A percentile compares a stretch with the other conserved stretches of the same genome.
Conservation (phyloP, 2,329 filamentous ascomycete genomes). For the Mycosphaerelloides madeirae region DNA sequence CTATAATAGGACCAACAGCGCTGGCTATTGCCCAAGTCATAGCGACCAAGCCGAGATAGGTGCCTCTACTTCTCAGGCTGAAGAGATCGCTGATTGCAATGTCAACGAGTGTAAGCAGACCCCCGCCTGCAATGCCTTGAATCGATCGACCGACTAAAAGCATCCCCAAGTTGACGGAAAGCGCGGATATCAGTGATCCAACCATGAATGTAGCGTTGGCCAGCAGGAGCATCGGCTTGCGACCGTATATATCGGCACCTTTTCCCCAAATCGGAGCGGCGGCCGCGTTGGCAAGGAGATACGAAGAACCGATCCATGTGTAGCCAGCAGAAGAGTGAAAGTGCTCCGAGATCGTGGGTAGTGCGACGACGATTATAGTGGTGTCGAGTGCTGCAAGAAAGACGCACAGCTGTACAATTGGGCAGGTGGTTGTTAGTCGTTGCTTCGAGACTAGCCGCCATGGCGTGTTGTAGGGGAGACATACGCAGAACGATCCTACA, state of each 20-base stretch:
- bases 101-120: constrained; percentile 48
- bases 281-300: constrained; percentile 64
- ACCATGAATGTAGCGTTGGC: constrained; percentile 48
- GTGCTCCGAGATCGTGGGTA: constrained; percentile 60
- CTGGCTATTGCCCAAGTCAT: constrained; percentile 53
- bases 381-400: constrained; percentile 43
- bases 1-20: constrained; percentile 49
- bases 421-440: no score
- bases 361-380: constrained; percentile 61
- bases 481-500: no score
- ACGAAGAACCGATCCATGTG: constrained; percentile 76
- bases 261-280: constrained; percentile 67
- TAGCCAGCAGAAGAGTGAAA: constrained; percentile 67
- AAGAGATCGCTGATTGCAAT: constrained; percentile 55
- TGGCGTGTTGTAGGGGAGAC: neutral
- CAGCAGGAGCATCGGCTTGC: constrained; percentile 50
- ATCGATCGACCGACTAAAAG: constrained; percentile 42
- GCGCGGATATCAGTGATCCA: constrained; percentile 48
- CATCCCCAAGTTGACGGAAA: constrained; percentile 46
- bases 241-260: constrained; percentile 54
- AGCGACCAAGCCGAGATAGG: constrained; percentile 50
- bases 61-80: constrained; percentile 34
- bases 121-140: constrained; percentile 52
- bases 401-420: constrained; percentile 27
- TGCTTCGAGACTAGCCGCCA: no score